These are phyloP conservation scores for Triticum dicoccoides DNA, from an alignment of 176 grass and related monocot genomes.

Conservation along the genomic window DNA sequence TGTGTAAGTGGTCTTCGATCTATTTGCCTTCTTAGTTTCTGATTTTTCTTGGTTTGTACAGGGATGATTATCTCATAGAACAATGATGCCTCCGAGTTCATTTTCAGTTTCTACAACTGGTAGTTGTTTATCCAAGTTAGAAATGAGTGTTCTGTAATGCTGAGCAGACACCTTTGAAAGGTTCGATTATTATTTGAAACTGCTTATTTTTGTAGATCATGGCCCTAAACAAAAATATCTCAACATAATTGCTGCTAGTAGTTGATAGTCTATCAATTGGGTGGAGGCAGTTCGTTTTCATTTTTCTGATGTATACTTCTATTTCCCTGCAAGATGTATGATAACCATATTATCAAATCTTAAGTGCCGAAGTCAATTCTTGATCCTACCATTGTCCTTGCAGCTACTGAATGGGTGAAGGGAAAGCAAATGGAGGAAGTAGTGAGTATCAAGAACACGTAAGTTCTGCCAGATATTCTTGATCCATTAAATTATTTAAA, in stretches of 20 bases:
- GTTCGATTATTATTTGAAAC: background rate
- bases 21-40: background rate
- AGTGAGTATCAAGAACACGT: slow-evolving; percentile 94
- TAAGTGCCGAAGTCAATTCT: background rate
- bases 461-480: slow-evolving; percentile 18
- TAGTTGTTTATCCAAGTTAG: background rate
- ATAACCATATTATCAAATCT: background rate
- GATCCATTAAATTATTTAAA: background rate
- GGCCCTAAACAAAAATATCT: background rate
- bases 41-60: background rate
- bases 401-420: slow-evolving; percentile 99
- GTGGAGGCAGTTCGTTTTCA: background rate
- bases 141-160: background rate
- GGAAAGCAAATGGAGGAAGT: slow-evolving; percentile 95
- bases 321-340: background rate
- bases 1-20: background rate
- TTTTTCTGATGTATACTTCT: background rate
- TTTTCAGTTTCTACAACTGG: background rate
- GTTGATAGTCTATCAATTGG: background rate
- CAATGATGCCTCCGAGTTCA: background rate
- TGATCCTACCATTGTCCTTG: slow-evolving; percentile 15
- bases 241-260: background rate
- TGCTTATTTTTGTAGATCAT: background rate
- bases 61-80: background rate
- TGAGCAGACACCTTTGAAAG: background rate